These are phyloP conservation scores for Byssothecium circinans DNA, from an alignment of 2,329 filamentous ascomycete species.

Conservation along the genomic window DNA sequence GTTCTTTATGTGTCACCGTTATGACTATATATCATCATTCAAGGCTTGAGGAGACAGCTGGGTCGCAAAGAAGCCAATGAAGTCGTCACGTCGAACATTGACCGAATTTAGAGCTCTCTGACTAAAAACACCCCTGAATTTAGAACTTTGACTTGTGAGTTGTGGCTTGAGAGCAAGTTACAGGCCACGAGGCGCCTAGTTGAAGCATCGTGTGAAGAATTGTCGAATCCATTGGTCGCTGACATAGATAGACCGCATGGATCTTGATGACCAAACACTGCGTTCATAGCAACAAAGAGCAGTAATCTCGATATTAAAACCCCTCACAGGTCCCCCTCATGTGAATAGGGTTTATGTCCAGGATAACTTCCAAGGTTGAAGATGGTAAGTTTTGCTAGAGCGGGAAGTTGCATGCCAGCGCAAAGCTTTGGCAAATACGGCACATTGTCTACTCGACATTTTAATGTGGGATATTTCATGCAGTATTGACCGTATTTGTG, in stretches of 20 bases:
- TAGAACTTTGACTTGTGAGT: too few relatives aligned
- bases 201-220: not conserved
- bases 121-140: not conserved
- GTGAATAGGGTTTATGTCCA: not conserved
- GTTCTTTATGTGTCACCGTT: not conserved
- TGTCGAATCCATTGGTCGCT: not conserved
- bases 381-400: not conserved
- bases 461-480: too few relatives aligned
- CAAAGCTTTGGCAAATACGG: not conserved
- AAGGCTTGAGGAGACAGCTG: not conserved
- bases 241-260: not conserved
- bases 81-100: not conserved
- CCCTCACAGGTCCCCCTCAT: not conserved
- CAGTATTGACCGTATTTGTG: too few relatives aligned
- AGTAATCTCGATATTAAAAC: not conserved
- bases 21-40: not conserved
- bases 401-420: not conserved
- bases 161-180: too few relatives aligned
- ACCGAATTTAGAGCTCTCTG: not conserved
- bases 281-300: not conserved
- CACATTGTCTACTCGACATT: too few relatives aligned
- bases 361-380: not conserved
- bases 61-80: not conserved
- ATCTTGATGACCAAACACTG: not conserved
- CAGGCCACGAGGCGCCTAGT: too few relatives aligned